These are phyloP conservation scores for Torulaspora quercuum DNA, from an alignment of 805 yeast genomes.

Conservation along the genomic window DNA sequence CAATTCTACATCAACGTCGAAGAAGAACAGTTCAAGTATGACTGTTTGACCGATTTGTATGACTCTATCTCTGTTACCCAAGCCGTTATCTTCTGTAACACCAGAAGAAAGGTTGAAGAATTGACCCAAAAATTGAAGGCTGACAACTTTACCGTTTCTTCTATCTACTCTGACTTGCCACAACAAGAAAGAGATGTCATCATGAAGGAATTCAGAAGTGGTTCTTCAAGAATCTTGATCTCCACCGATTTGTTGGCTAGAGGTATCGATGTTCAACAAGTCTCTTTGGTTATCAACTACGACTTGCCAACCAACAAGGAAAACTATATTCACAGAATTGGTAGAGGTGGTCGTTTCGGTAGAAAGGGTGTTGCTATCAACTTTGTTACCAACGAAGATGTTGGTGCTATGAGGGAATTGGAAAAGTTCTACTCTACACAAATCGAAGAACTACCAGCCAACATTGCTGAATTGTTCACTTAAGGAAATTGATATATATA, in stretches of 20 bases:
- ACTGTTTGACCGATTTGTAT: constrained; percentile 88
- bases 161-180: constrained; percentile 97
- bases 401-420: constrained; percentile 65
- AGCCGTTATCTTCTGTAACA: constrained; percentile 97
- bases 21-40: constrained; percentile 91
- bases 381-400: constrained; percentile 80
- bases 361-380: constrained; percentile 98
- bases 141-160: constrained; percentile 84
- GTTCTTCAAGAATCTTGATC: constrained; percentile 87
- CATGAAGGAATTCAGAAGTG: constrained; percentile 94
- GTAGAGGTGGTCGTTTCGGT: constrained; percentile 98
- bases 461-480: constrained; percentile 51
- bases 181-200: constrained; percentile 92
- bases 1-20: constrained; percentile 90
- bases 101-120: constrained; percentile 92
- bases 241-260: constrained; percentile 98
- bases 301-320: constrained; percentile 91
- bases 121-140: constrained; percentile 73
- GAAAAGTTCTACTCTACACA: constrained; percentile 71
- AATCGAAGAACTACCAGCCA: constrained; percentile 75
- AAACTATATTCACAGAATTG: constrained; percentile 95
- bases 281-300: constrained; percentile 90
- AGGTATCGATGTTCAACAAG: constrained; percentile 98
- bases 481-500: constrained; percentile 15
- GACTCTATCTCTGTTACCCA: constrained; percentile 94